Conservation (phyloP, 1,139 yeast genomes). For the Ogataea hybrid region DNA sequence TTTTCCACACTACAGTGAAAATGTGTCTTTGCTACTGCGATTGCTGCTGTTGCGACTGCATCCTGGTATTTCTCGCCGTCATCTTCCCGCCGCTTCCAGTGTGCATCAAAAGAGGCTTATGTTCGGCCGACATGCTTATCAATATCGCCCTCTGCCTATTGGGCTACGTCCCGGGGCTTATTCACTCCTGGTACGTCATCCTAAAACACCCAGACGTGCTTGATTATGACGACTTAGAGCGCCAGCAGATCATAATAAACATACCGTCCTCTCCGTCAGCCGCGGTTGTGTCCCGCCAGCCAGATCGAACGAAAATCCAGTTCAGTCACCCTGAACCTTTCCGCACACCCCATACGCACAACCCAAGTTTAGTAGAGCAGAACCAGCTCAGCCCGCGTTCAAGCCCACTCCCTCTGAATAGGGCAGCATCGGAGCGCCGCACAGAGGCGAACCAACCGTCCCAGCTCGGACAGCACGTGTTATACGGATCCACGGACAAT, state of each 20-base stretch:
- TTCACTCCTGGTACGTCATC: constrained; percentile 66
- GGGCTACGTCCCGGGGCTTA: constrained; percentile 69
- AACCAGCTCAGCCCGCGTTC: constrained; percentile 25
- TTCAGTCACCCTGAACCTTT: constrained; percentile 34
- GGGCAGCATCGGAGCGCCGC: neutral
- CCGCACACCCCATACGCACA: constrained; percentile 12
- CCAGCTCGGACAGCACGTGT: constrained; percentile 3
- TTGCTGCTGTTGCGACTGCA: constrained; percentile 48
- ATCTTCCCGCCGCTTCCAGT: constrained; percentile 74
- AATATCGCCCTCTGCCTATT: constrained; percentile 55
- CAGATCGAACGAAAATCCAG: constrained; percentile 24
- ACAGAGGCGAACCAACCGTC: constrained; percentile 1
- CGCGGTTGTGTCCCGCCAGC: constrained; percentile 25
- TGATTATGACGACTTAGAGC: constrained; percentile 31
- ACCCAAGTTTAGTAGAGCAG: constrained; percentile 4
- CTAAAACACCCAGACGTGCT: constrained; percentile 29
- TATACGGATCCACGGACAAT: constrained; percentile 15
- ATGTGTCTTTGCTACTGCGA: constrained; percentile 34
- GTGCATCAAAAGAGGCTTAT: constrained; percentile 63
- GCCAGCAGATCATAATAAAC: constrained; percentile 30
- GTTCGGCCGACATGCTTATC: constrained; percentile 59
- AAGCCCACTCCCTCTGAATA: constrained; percentile 10
- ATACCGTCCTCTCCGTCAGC: constrained; percentile 25
- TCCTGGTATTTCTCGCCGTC: constrained; percentile 58
- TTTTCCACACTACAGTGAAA: neutral